Conservation (phyloP, 305 asterid species). For the Fraxinus velutina region DNA sequence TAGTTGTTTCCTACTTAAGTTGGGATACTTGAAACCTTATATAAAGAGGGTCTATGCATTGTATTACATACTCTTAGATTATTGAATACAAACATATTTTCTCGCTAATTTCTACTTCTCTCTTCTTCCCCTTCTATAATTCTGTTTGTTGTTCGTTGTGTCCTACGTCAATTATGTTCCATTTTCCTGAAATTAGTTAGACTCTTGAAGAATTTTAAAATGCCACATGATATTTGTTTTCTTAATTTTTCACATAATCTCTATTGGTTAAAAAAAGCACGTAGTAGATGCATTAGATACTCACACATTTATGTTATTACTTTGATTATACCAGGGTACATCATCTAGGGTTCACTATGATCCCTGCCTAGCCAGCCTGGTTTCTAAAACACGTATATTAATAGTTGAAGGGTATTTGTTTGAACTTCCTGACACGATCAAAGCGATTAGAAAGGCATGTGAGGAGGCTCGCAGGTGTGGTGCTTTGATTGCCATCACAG, state of each 20-base stretch:
- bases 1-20: neutral
- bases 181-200: neutral
- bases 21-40: neutral
- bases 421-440: slow-evolving; percentile 88
- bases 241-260: neutral
- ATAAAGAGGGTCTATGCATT: neutral
- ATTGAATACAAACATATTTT: neutral
- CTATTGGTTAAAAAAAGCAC: neutral
- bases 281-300: slow-evolving; percentile 11
- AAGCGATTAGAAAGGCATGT: slow-evolving; percentile 75
- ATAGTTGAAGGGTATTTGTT: slow-evolving; percentile 89
- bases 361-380: slow-evolving; percentile 63
- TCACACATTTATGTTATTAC: slow-evolving; percentile 22
- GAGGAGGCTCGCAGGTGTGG: slow-evolving; percentile 81
- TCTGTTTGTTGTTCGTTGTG: neutral
- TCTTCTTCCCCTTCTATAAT: neutral
- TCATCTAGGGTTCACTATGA: slow-evolving; percentile 74
- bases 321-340: slow-evolving; percentile 61
- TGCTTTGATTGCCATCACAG: slow-evolving; percentile 94
- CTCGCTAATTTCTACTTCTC: neutral
- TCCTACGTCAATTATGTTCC: neutral
- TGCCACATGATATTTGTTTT: neutral
- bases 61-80: neutral
- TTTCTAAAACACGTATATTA: slow-evolving; percentile 72
- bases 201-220: neutral